Evolutionary conservation across 345 rosid genomes (phyloP).

Genomic region (Populus alba): DNA sequence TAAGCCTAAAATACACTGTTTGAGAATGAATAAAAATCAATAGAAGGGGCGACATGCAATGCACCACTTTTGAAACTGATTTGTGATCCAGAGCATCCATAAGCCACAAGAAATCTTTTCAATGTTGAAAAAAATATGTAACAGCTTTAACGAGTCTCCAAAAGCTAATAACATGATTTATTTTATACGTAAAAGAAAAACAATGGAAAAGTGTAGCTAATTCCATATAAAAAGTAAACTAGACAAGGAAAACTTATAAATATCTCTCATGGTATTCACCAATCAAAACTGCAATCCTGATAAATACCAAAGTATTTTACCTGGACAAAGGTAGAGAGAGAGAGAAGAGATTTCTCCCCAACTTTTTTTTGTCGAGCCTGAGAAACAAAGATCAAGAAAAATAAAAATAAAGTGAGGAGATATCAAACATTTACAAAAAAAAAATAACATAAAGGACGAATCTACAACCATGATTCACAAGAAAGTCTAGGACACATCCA

Average conservation of each 20-base stretch:
- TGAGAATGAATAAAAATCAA: neutral
- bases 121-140: neutral
- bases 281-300: neutral
- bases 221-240: neutral
- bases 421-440: neutral
- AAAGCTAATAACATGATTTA: neutral
- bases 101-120: neutral
- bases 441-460: neutral
- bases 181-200: neutral
- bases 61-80: neutral
- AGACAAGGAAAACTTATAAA: neutral
- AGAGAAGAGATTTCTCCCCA: conserved; percentile 90
- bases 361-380: conserved; percentile 85
- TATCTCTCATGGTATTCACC: neutral
- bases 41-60: neutral
- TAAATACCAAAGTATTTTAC: conserved; percentile 28
- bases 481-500: neutral
- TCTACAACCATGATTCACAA: neutral
- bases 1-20: neutral
- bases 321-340: conserved; percentile 78
- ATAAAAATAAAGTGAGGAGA: neutral
- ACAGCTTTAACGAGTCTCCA: neutral
- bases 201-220: neutral
- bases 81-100: neutral
- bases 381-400: conserved; percentile 22